Percentiles rank a stretch among this genome's conserved stretches.
phyloP scores from a whole-genome alignment of 2,329 filamentous ascomycete genomes.

The Pestalotiopsis sp. region DNA sequence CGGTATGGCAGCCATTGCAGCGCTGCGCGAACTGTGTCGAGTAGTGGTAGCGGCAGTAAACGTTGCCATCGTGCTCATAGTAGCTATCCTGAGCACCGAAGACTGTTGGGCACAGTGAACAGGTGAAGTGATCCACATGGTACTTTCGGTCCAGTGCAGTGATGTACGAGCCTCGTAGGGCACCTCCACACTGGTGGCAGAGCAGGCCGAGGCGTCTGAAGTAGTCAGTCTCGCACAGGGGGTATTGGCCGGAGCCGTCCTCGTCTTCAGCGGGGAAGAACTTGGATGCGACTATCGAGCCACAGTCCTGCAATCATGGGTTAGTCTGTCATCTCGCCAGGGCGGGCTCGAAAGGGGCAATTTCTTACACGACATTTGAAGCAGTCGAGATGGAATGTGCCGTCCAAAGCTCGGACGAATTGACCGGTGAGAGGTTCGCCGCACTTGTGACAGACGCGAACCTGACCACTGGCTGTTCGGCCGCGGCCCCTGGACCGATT shows the following conservation, averaged over 20 bases:
- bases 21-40: conserved; percentile 95
- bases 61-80: conserved; percentile 94
- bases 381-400: conserved; percentile 95
- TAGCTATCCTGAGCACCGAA: conserved; percentile 98
- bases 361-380: conserved; percentile 89
- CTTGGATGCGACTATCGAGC: conserved; percentile 95
- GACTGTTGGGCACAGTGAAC: conserved; percentile 94
- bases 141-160: conserved; percentile 97
- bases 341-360: conserved; percentile 14
- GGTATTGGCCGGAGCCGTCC: conserved; percentile 83
- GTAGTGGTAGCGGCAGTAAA: conserved; percentile 99
- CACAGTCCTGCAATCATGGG: conserved; percentile 73
- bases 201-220: conserved; percentile 89
- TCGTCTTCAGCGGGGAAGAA: conserved; percentile 98
- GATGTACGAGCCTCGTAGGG: conserved; percentile 94
- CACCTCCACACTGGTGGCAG: conserved; percentile 89
- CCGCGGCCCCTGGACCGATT: conserved; percentile 58
- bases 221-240: conserved; percentile 96
- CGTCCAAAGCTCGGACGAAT: conserved; percentile 91
- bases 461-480: conserved; percentile 60
- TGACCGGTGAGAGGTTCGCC: conserved; percentile 86
- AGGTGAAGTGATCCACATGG: conserved; percentile 98
- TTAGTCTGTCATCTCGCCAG: conserved; percentile 22
- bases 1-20: conserved; percentile 95
- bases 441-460: conserved; percentile 83